Evolutionary conservation across 768 basidiomycete genomes (phyloP), one percentile per base, ranked within the genome.

Genomic region (Dacryopinax spathularia): DNA sequence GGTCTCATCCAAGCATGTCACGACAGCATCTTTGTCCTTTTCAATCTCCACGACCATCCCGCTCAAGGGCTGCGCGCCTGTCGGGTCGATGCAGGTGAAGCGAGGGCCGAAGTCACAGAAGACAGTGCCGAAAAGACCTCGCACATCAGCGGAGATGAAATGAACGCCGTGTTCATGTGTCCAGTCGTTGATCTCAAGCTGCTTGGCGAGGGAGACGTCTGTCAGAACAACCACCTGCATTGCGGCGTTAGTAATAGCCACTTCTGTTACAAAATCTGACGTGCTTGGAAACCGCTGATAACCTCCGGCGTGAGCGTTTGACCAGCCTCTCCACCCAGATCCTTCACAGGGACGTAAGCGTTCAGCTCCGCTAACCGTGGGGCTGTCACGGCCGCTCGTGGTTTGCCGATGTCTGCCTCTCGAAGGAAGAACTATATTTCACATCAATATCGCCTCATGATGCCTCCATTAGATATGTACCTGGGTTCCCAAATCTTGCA

Each of bases 41-140:
- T 84, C 86, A n/a, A 98, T 84, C 62, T 90, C 88, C 10, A 93
- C 94, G 63, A 97, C 88, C 92, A 99, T 97, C 20, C 96, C 96
- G 1, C 84, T 81, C 64, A 97, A 78, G 2, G 93, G 88, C 67
- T 91, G 87, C 75, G 98, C 96, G 18, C 96, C 96, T n/a, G 90
- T 94, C n/a, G 92, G 86, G 72, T 99, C 96, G 27, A 96, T 89
- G 68, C 92, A 94, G 16, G 91, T 87, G 72, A 98, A 99, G 73
- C 90, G 91, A 27, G 85, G 75, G 5, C 96, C 96, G 68, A 99
- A 98, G 75, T 99, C 96, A 73, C 90, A 95, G 81, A 99, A 99
- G 15, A 87, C 86, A 65, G 89, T 87, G 15, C 91, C 95, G 71
- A 99, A 99, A 29, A 99, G 81, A 43, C 96, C 96, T 64, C 86